Evolutionary conservation across 2,329 filamentous ascomycete species (phyloP).

Genomic region (Fusarium sp.): DNA sequence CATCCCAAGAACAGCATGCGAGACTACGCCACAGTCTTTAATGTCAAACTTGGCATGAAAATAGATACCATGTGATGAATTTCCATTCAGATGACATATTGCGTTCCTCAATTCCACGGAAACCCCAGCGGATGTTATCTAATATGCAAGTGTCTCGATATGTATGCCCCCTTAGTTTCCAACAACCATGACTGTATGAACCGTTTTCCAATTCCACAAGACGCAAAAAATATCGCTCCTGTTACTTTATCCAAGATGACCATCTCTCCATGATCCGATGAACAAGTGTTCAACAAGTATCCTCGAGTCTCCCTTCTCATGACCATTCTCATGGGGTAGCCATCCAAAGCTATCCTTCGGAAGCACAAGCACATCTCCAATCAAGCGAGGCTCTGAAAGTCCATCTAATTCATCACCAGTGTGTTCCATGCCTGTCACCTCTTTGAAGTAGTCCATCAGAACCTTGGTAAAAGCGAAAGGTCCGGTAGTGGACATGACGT

Average conservation of each 20-base stretch:
- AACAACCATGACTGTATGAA: not conserved
- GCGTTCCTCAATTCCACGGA: not conserved
- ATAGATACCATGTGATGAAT: no score
- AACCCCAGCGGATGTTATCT: not conserved
- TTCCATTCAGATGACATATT: not conserved
- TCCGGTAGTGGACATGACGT: conserved; percentile 52
- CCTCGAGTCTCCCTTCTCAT: conserved; percentile 29
- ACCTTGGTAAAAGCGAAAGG: conserved; percentile 52
- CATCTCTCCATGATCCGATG: conserved; percentile 39
- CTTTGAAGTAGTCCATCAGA: conserved; percentile 50
- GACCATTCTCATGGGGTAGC: conserved; percentile 38
- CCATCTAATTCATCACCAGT: conserved; percentile 50
- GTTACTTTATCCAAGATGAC: conserved; percentile 25
- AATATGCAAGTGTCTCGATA: not conserved
- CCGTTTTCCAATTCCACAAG: not conserved
- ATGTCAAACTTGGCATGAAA: not conserved
- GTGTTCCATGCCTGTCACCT: conserved; percentile 44
- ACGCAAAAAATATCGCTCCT: no score
- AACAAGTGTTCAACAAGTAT: conserved; percentile 43
- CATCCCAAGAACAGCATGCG: not conserved
- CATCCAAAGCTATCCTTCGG: conserved; percentile 50
- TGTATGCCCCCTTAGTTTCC: not conserved
- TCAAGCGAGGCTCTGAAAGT: conserved; percentile 48
- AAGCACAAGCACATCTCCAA: conserved; percentile 53
- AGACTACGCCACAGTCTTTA: not conserved